These are phyloP conservation scores for Fusarium heterosporum DNA, from an alignment of 2,329 filamentous ascomycete species.

Conservation along the genomic window DNA sequence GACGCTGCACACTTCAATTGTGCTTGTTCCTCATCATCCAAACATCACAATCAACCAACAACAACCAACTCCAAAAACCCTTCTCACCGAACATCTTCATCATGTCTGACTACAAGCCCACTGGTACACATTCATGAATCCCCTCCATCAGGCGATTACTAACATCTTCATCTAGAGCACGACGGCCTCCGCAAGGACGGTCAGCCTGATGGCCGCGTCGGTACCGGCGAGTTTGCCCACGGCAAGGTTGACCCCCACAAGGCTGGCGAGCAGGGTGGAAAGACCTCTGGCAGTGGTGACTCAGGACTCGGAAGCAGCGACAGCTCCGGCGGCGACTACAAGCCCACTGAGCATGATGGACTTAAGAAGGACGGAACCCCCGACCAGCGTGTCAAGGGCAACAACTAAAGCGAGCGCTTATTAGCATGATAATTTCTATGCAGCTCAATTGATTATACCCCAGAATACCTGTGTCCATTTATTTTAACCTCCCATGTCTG, in stretches of 20 bases:
- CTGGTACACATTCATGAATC: conserved; percentile 1
- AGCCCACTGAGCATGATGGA: conserved; percentile 31
- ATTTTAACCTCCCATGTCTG: too few species aligned
- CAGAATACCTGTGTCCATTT: too few species aligned
- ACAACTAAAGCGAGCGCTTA: background rate
- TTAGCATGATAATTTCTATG: background rate
- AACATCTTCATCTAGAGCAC: conserved; percentile 23
- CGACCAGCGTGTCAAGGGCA: conserved; percentile 31
- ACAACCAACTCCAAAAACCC: background rate
- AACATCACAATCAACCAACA: background rate
- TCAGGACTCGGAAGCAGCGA: conserved; percentile 10
- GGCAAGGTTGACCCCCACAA: conserved; percentile 41
- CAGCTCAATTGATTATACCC: background rate
- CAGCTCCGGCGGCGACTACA: conserved; percentile 21
- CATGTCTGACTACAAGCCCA: conserved; percentile 36
- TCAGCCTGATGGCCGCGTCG: conserved; percentile 38
- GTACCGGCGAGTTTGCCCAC: conserved; percentile 42
- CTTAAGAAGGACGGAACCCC: conserved; percentile 32
- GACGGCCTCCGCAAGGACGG: conserved; percentile 43
- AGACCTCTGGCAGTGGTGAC: conserved; percentile 20
- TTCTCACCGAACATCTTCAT: background rate
- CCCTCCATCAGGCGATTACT: rapidly evolving
- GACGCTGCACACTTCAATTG: background rate
- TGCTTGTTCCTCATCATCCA: background rate
- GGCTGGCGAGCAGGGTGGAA: conserved; percentile 37